These are phyloP conservation scores for Periglandula ipomoeae DNA, from an alignment of 2,329 filamentous ascomycete species.

Conservation along the genomic window DNA sequence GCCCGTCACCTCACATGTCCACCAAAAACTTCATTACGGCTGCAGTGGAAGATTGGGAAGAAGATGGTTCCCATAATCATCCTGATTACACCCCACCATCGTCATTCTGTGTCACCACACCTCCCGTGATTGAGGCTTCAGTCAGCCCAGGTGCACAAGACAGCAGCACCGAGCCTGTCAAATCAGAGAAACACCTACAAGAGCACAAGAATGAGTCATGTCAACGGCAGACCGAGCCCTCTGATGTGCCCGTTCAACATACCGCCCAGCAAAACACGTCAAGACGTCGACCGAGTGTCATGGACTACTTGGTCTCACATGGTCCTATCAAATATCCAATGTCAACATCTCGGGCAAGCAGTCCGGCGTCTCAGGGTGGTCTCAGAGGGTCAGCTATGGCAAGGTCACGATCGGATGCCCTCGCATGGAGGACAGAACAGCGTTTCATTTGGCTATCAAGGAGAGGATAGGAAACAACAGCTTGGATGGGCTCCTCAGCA, in stretches of 20 bases:
- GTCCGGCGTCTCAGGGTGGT: conserved; percentile 1
- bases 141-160: background rate
- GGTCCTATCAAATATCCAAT: conserved; percentile 6
- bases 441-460: background rate
- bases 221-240: conserved; percentile 4
- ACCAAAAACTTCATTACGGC: background rate
- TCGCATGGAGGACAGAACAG: background rate
- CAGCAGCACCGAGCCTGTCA: conserved; percentile 1
- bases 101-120: conserved; percentile 4
- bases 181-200: background rate
- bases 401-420: background rate
- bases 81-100: conserved; percentile 3
- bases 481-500: conserved; percentile 2
- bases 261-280: conserved; percentile 3
- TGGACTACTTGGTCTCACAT: conserved; percentile 13
- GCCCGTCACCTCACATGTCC: conserved; percentile 1
- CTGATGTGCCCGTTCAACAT: conserved; percentile 6
- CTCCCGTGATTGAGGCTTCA: background rate
- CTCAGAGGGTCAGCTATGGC: conserved; percentile 3
- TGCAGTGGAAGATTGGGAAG: conserved; percentile 9
- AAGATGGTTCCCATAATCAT: conserved; percentile 3
- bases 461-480: conserved; percentile 3
- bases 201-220: background rate
- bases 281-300: conserved; percentile 11
- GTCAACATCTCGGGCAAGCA: conserved; percentile 3